Evolutionary conservation across 2,329 filamentous ascomycete genomes (phyloP).

Genomic region (Coniochaeta sp.): DNA sequence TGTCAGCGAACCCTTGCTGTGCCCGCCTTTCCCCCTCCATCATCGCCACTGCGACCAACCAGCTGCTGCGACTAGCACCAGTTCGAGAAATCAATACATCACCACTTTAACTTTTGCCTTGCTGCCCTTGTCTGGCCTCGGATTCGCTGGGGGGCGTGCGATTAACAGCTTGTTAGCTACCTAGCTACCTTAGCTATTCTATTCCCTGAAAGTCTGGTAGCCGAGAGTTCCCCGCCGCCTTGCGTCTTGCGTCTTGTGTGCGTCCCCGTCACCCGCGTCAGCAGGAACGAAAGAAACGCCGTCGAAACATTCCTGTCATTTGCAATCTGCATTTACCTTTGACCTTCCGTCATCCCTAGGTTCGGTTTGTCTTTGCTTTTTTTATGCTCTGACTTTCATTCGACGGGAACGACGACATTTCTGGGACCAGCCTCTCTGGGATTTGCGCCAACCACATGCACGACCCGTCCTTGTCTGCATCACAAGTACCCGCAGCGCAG

Average conservation of each 20-base stretch:
- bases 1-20: not conserved
- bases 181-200: not conserved
- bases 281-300: slow-evolving; percentile 1
- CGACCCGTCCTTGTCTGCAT: slow-evolving; percentile 37
- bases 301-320: not conserved
- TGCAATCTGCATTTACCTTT: not conserved
- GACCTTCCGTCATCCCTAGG: slow-evolving; percentile 4
- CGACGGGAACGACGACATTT: slow-evolving; percentile 9
- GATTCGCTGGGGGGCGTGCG: not conserved
- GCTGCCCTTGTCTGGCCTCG: not conserved
- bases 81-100: not conserved
- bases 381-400: slow-evolving; percentile 18
- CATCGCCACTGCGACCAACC: not conserved
- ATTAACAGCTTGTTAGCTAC: not conserved
- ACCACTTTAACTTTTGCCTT: slow-evolving; percentile 2
- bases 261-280: not conserved
- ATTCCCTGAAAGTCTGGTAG: not conserved
- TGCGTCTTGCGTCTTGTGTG: not conserved
- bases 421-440: slow-evolving; percentile 17
- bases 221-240: not conserved
- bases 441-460: slow-evolving; percentile 44
- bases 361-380: slow-evolving; percentile 10
- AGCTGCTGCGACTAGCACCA: not conserved
- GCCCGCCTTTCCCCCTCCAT: not conserved
- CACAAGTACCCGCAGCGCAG: slow-evolving; percentile 31